Base-by-base conservation (phyloP, 106 monocot species). In the Cymbidium sinense region DNA sequence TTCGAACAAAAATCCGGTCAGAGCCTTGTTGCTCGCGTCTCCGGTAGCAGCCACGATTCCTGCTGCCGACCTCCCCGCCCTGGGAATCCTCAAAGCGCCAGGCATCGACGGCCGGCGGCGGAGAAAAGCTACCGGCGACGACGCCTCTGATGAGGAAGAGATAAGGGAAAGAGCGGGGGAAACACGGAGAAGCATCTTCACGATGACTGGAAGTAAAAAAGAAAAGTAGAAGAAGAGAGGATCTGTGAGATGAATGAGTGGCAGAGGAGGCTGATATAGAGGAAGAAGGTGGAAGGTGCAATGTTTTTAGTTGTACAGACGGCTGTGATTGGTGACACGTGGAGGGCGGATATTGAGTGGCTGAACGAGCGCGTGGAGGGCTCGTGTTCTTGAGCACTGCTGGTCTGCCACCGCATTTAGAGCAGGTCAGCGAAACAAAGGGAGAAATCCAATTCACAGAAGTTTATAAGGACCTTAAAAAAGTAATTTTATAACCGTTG, bases 1-100 rank as follows among this genome's bases (percentile, higher is more conserved):
- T 80, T 91, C 86, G 71, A 94, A 94, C 54, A 89, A 18, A 7
- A 89, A 79, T 2, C 86, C 89, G 21, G 86, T 84, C 17, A 84
- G 65, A 19, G 67, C 76, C 21, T 43, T 17, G 20, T 58, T 64
- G 8, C 33, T 61, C 10, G 29, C 50, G 11, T 28, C 55, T 4
- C 70, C 78, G 31, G 76, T 33, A 21, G 71, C 70, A 12, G 70
- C 75, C 4, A 77, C 21, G 41, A 67, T 61, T 9, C 35, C 64
- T 7, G 36, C n/a, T 1, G 52, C 27, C 39, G 77, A 34, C 17
- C 11, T 28, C 36, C 41, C 23, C 19, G 41, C 29, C 58, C 4
- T 55, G 15, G 69, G 82, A 20, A 64, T 41, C 29, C 50, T 39
- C 51, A 75, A 20, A 21, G 55, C 19, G 0, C 51, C 50, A 13